Base-by-base conservation (phyloP, 441 rosid species). In the Erysimum pusillum region DNA sequence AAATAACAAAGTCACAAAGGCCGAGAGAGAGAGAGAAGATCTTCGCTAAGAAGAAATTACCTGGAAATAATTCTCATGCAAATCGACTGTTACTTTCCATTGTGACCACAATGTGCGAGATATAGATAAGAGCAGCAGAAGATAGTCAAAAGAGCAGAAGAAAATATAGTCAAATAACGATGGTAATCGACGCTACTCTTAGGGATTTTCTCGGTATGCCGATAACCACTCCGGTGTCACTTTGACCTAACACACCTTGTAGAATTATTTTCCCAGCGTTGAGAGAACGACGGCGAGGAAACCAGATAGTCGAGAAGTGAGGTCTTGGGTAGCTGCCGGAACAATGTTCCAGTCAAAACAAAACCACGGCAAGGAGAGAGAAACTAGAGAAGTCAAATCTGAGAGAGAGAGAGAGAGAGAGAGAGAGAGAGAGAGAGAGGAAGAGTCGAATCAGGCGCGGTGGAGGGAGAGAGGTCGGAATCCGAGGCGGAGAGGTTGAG, bases 1-100 rank as follows among this genome's bases (percentile, higher is more conserved):
- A 22, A 44, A 75, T 28, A 9, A 32, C 72, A 61, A 68, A 68
- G 69, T 69, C 41, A 44, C 17, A 69, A 15, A 36, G 13, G 59
- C n/a, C 4, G 62, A 59, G 61, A 75, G n/a, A n/a, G 61, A 58
- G 61, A 20, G 64, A 48, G 72, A 46, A 7, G 59, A 64, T 57
- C 34, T 32, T 48, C 9, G 70, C 63, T 39, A 65, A 10, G 22
- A 41, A 65, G 39, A 32, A 32, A 59, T 34, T 34, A 78, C 77
- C 77, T 67, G 64, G 28, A 31, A 51, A 7, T 34, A 6, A 49
- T 2, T 20, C 46, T 46, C 69, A 78, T 48, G 64, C 69, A 78
- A 61, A 64, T 38, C 49, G 49, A 58, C 20, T 17, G 32, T 9
- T 57, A 20, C 17, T 57, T 48, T 32, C 63, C 72, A 71, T 42